Evolutionary conservation across 202 grass and related monocot genomes (phyloP), one percentile per base, ranked within the genome.

Genomic region (Zizania palustris): DNA sequence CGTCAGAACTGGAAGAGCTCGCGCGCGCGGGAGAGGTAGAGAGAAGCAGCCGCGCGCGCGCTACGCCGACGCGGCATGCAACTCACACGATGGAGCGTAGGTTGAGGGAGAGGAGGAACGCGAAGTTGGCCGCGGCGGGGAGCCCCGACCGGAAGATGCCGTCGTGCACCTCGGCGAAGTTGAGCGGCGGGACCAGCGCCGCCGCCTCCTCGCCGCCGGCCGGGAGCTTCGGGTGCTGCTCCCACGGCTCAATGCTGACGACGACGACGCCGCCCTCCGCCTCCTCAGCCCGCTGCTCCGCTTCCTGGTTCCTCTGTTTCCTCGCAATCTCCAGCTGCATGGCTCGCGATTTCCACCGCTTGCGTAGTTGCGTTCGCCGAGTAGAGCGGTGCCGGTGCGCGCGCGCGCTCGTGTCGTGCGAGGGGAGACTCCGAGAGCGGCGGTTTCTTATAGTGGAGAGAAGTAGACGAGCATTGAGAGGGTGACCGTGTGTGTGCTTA

Each of bases 101-200:
- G 12, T 51, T 65, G 74, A 89, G 86, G 42, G 78, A 68, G 4
- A 22, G 55, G 72, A 96, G 33, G 84, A 96, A 96, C 14, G 72
- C 12, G 79, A 92, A 90, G 83, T 72, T 96, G 73, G 12, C 49
- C 6, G 71, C 60, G 19, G 28, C 74, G 11, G 92, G 92, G 44
- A 96, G 21, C 6, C 89, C 89, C 28, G 89, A 96, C 6, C 92
- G 86, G 82, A 84, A 92, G 75, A 96, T 75, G 80, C 89, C 92
- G 42, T 82, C 67, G 59, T 85, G 79, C 9, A 96, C 92, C 82
- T 78, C 83, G 71, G 85, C 86, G 59, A 96, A 96, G 70, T 96
- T 96, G 75, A 86, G 50, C 50, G 89, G 92, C 45, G 89, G 86
- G 50, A 68, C 44, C 48, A 90, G 13, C 54, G 18, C 33, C 59